Evolutionary conservation across 768 basidiomycete genomes (phyloP).

Genomic region (Boletus reticulatus): DNA sequence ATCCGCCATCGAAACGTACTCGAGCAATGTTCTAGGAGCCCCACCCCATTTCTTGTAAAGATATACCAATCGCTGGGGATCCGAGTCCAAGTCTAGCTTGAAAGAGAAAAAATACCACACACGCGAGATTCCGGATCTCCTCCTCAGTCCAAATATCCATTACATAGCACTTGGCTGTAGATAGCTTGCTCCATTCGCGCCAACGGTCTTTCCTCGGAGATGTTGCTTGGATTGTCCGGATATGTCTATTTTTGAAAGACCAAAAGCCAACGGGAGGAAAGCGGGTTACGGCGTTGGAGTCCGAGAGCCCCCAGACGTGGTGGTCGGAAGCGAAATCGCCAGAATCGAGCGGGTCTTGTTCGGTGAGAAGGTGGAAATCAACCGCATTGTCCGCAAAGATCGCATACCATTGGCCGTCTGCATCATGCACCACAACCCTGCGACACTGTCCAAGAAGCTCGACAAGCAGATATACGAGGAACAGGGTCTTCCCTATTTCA

Average conservation of each 20-base stretch:
- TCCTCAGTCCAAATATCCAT: conserved; percentile 3
- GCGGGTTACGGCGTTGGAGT: background rate
- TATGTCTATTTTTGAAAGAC: too few species aligned
- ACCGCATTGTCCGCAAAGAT: too few species aligned
- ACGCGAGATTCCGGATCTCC: background rate
- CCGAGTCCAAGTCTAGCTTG: background rate
- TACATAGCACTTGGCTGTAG: background rate
- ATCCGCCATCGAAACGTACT: background rate
- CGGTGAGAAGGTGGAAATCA: background rate
- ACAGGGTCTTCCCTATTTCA: background rate
- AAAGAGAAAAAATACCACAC: background rate
- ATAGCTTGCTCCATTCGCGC: conserved; percentile 1
- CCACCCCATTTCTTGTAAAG: background rate
- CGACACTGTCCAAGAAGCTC: background rate
- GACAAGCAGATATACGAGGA: background rate
- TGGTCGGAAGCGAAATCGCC: too few species aligned
- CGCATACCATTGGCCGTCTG: too few species aligned
- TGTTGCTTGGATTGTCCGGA: conserved; percentile 1
- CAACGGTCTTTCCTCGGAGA: background rate
- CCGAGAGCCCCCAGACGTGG: background rate
- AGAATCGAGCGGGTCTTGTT: accelerated
- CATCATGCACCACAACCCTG: background rate
- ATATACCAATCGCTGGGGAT: background rate
- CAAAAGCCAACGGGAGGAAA: background rate
- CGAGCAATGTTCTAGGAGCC: background rate